Evolutionary conservation across 2,329 filamentous ascomycete species (phyloP), one percentile per base, ranked within the genome.

Genomic region (Trichoderma sp.): DNA sequence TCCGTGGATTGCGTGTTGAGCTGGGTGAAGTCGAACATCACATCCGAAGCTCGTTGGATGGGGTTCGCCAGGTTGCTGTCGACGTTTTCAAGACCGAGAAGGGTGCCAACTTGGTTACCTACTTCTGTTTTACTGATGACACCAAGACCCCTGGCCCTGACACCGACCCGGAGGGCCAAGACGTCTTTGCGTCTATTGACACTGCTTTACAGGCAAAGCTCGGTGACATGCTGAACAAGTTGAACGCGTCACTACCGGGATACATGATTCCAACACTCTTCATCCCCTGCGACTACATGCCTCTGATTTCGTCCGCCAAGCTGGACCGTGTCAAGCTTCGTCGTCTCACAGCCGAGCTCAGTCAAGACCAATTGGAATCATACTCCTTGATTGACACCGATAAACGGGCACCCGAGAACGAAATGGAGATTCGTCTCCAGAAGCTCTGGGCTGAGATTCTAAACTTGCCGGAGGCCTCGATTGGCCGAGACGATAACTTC

Each of bases 1-100:
- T 88, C 10, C 79, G 81, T n/a, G 88, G 87, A n/a, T 85, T 81
- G 65, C 74, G 84, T 59, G 77, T 85, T 52, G 87, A 83, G 73
- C 75, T 83, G 19, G 71, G 67, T 0, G 72, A 72, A 51, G 43
- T 74, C 17, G 72, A 73, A 51, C 26, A 68, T 7, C 55, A 59
- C 1, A 50, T 72, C 4, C 17, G 21, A 19, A 24, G 24, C 5
- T n/a, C 45, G 0, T 7, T 67, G 7, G 3, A 51, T 1, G 41
- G 43, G 0, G 34, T 48, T 28, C 34, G 34, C 1, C 64, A 67
- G 21, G 62, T 64, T 19, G 44, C 45, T 2, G 64, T 62, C 21
- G 68, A 67, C 12, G 58, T 69, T 12, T 24, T 65, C 21, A 44
- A 55, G n/a, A 63, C 30, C 6, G 52, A 58, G 24, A 52, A 21